Base-by-base conservation (phyloP, 257 asterid genomes). In the Ehretia macrophylla region DNA sequence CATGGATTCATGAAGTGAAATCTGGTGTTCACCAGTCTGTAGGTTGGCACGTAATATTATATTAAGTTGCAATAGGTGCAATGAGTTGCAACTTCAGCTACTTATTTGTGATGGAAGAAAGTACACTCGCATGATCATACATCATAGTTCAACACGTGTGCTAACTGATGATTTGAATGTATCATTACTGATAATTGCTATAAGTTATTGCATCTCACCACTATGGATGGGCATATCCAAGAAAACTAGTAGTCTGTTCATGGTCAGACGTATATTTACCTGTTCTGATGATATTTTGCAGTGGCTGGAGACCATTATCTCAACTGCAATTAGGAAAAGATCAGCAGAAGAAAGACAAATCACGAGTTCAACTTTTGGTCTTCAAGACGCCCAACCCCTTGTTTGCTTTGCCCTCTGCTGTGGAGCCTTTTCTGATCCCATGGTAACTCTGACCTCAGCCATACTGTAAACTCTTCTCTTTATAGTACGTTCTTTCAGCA, bases 361-460 rank as follows among this genome's bases (percentile, higher is more conserved):
- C 21, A 75, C 75, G 62, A 54, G 73, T 45, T 79, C 86, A 57
- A 83, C 71, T 55, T 79, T 79, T 60, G 56, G 86, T 58, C 82
- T 73, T 55, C 71, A 51, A 66, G 58, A 63, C 46, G 53, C 58
- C n/a, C 79, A 79, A 62, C 82, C 86, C 53, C 83, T 80, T 53
- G 78, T 77, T 64, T 77, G 82, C 70, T 83, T 83, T 66, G 77
- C 86, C 40, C 79, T 79, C 22, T 82, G 86, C 55, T 75, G 80
- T 0, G 90, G 86, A 48, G 81, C 82, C 67, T 61, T 70, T 69
- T 83, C 90, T 50, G 86, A 83, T 70, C 90, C 86, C 62, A 47
- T 63, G 83, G 88, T 82, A 77, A 66, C 44, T 47, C 65, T 58
- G 39, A 55, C 59, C 54, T 62, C 70, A 11, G 13, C 8, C 16